Base-by-base conservation (phyloP, 371 early-diverging fungal species). In the Chytridium lagenaria region DNA sequence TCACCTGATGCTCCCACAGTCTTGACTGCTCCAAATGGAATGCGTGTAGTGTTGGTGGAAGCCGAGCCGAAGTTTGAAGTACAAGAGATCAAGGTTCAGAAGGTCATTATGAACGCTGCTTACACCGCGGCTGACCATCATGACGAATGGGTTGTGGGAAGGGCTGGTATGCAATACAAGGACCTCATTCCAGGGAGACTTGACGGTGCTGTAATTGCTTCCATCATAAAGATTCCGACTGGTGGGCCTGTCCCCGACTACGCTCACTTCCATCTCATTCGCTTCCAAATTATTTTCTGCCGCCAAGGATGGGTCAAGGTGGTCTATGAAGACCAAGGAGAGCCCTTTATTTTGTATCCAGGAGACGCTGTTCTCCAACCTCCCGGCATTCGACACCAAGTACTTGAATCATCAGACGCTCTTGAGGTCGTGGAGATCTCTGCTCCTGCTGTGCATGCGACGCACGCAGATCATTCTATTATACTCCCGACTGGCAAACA, bases 241-340 rank as follows among this genome's bases (percentile, higher is more conserved):
- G 73, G 74, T 2, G 77, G 77, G 0, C 77, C 77, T 0, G 77
- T 77, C 33, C 68, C 74, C 5, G 77, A 77, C 63, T 77, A 77
- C 63, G 71, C 69, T 16, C 77, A 77, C 36, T 69, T 50, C 71
- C 77, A 77, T 44, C 26, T 59, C 33, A 73, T 77, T 39, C 69
- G 73, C 1, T 77, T 77, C 59, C 77, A 77, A 64, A 59, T 77
- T 36, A 77, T 77, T 16, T 77, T 50, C 49, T 69, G 69, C 51
- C 40, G 63, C 23, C 19, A 30, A 28, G 77, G 77, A 5, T 73
- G 73, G 70, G 77, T 77, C 51, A 61, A 68, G 44, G 73, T 77
- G 2, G 77, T 77, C 1, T 77, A 77, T 49, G 77, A 77, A 64
- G 70, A 69, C 40, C 73, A 77, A 31, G 77, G 77, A 7, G 64